Evolutionary conservation across 2,329 filamentous ascomycete genomes (phyloP).

Genomic region (Immersiporthe knoxdaviesiana): DNA sequence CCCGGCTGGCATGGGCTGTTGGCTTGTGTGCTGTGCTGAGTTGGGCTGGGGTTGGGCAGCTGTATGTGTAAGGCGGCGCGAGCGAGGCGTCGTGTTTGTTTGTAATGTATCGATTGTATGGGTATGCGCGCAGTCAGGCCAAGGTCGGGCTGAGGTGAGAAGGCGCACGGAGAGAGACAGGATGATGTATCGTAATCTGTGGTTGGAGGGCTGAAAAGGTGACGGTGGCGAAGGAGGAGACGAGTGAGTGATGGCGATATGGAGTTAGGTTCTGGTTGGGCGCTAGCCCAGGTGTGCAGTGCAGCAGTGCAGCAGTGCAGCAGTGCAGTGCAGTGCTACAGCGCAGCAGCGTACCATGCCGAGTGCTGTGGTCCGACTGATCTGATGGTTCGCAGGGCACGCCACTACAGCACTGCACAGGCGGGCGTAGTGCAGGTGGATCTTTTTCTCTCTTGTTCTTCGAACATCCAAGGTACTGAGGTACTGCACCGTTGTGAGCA

Average conservation of each 20-base stretch:
- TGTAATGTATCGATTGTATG: conserved; percentile 1
- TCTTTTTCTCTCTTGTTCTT: background rate
- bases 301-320: background rate
- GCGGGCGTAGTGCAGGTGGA: background rate
- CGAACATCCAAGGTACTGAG: background rate
- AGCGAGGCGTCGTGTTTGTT: background rate
- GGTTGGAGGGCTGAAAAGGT: background rate
- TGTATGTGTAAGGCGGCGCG: background rate
- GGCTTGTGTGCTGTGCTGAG: background rate
- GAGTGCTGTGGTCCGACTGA: too few relatives aligned
- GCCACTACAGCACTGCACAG: too few relatives aligned
- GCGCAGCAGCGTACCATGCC: background rate
- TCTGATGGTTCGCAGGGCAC: too few relatives aligned
- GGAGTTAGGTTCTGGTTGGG: background rate
- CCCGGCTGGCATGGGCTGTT: background rate
- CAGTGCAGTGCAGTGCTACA: background rate
- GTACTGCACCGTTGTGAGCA: background rate
- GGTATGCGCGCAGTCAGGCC: background rate
- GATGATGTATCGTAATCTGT: conserved; percentile 18
- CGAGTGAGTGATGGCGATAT: background rate
- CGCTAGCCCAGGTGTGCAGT: background rate
- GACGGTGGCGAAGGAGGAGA: conserved; percentile 10
- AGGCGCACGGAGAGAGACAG: background rate
- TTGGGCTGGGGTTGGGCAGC: background rate
- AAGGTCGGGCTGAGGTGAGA: conserved; percentile 15